Evolutionary conservation across 176 grass and related monocot species (phyloP), one percentile per base, ranked within the genome.

Genomic region (Musa troglodytarum): DNA sequence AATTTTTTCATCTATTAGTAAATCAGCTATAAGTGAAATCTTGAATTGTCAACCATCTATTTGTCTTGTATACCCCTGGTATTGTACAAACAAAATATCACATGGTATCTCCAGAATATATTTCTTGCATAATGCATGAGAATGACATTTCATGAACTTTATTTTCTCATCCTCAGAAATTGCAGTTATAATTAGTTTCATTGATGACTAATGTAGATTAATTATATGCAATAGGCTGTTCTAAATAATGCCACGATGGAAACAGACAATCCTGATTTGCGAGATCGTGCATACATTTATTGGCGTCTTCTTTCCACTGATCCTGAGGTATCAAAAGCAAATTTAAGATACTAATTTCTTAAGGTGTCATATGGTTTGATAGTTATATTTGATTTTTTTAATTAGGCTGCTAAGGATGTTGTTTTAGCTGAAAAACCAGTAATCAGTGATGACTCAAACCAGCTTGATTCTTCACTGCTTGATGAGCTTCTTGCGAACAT

Each of bases 271-370:
- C 95, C 95, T 67, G 95, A 99, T 87, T 79, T 99, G 84, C 83
- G 95, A 8, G 95, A 99, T 69, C 88, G 95, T 68, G 95, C 95
- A 55, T 99, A 99, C 81, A 99, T 99, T 85, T 99, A 99, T 74
- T 99, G 95, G 95, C 90, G 95, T 79, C 95, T 99, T 89, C 91
- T 99, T 82, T 99, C 95, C 74, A 99, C 88, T 74, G 95, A 99
- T 80, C 95, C 95, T 24, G 95, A 99, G 95, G 95, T 99, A 94
- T 76, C 29, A 10, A 43, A 43, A 78, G 80, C n/a, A 75, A 12
- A 22, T 80, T 50, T 14, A 51, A 17, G n/a, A 54, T 70, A 54
- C 54, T 49, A 56, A 81, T 80, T 73, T 17, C 71, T 5, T 51
- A 81, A 53, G 50, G 72, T 67, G 75, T 49, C 25, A 28, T 74